A percentile compares a stretch with the other conserved stretches of the same genome.
These are phyloP conservation scores for Leptographium wingfieldii DNA, from an alignment of 2,329 filamentous ascomycete species.

Conservation along the genomic window DNA sequence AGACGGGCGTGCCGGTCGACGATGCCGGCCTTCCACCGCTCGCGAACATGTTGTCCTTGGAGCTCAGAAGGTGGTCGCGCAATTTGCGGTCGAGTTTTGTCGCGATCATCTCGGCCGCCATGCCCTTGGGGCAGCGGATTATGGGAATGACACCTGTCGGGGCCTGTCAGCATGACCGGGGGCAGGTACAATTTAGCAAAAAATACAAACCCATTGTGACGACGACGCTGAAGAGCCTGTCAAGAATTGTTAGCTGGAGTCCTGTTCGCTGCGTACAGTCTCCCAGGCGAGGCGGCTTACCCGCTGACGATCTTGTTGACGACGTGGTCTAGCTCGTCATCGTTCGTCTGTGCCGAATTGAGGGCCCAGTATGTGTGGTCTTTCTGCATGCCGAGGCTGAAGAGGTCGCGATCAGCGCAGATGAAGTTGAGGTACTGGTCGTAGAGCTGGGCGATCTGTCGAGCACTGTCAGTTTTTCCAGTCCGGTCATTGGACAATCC, in stretches of 20 bases:
- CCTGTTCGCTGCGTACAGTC: background rate
- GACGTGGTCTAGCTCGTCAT: constrained; percentile 76
- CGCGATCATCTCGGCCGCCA: constrained; percentile 86
- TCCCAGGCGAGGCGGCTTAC: background rate
- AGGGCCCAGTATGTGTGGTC: constrained; percentile 89
- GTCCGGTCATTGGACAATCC: background rate
- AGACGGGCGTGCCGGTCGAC: constrained; percentile 51
- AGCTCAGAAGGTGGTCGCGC: constrained; percentile 91
- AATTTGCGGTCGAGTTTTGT: constrained; percentile 91
- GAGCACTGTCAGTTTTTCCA: background rate
- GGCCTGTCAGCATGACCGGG: background rate
- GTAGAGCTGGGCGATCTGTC: constrained; percentile 75
- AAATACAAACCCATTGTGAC: constrained; percentile 76
- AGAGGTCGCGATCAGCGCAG: constrained; percentile 87
- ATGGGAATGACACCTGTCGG: constrained; percentile 75
- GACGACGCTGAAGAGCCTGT: constrained; percentile 75
- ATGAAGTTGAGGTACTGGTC: constrained; percentile 98
- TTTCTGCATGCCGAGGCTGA: constrained; percentile 85
- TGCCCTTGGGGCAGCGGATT: constrained; percentile 85
- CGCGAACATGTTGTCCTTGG: constrained; percentile 94
- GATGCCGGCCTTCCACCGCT: constrained; percentile 41
- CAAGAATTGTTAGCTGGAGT: background rate
- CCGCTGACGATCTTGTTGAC: constrained; percentile 90
- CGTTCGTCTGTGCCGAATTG: constrained; percentile 82
- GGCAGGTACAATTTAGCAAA: constrained; percentile 14